Base-by-base conservation (phyloP, 2,329 filamentous ascomycete genomes). In the Aspergillus candidus region DNA sequence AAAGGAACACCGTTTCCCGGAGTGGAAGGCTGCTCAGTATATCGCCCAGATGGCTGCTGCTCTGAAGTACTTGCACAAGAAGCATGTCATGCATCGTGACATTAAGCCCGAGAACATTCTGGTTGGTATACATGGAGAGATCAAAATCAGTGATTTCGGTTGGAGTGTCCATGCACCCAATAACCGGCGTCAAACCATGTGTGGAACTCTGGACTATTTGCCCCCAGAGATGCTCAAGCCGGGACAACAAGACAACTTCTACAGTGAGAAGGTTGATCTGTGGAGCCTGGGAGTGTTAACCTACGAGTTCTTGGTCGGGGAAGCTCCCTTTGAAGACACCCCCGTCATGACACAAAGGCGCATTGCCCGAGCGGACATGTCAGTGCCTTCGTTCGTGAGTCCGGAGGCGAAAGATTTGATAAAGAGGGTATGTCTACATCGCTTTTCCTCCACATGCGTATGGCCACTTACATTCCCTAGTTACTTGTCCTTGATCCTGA, bases 21-120 rank as follows among this genome's bases (percentile, higher is more conserved):
- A 94, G 66, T 87, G 83, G 80, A 88, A 88, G 66, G 86, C 88
- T 7, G 86, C 87, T 18, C 84, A 89, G 69, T 94, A 91, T 66
- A 82, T 93, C 51, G 87, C 87, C 2, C 88, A 94, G 68, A 93
- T 93, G 87, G 86, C 86, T n/a, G 84, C 84, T 35, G 89, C 89
- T 0, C 72, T 95, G 56, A 83, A 84, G 55, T 97, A 96, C 62
- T 78, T 96, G 36, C 90, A 96, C 73, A 88, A 88, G 66, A 97
- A 97, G 73, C 89, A 96, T 66, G 87, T 97, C 56, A 97, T 97
- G 72, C 91, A 97, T 69, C 80, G 90, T 47, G 90, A 97, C 59
- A 97, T 97, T 72, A 97, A 97, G 74, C 90, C 90, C 2, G 90
- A 97, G 70, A 97, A 97, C 61, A 97, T 97, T 52, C 78, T 97